Evolutionary conservation across 805 yeast species (phyloP).

Genomic region (Hemisphaericaspora nanyangensis): DNA sequence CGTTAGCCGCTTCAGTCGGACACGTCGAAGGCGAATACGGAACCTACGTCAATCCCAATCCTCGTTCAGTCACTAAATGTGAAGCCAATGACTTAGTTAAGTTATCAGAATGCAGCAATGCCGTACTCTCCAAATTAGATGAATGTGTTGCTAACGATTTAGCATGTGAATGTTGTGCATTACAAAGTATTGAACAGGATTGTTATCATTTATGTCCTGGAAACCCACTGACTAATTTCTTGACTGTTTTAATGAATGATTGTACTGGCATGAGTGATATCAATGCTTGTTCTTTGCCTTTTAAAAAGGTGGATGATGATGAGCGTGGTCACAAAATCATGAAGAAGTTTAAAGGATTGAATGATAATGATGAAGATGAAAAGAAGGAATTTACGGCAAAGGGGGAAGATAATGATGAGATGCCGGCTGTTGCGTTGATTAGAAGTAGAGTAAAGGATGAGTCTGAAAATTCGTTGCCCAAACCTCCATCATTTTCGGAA

Average conservation of each 20-base stretch:
- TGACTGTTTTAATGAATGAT: slow-evolving; percentile 43
- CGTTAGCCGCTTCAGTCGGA: no score
- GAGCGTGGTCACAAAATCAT: not conserved
- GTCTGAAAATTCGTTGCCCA: not conserved
- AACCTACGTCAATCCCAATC: slow-evolving; percentile 45
- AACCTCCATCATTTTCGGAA: not conserved
- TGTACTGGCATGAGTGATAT: slow-evolving; percentile 45
- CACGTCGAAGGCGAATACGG: slow-evolving; percentile 19
- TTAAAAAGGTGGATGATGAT: slow-evolving; percentile 40
- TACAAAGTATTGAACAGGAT: slow-evolving; percentile 43
- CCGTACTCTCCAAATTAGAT: slow-evolving; percentile 42
- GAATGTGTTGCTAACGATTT: slow-evolving; percentile 51
- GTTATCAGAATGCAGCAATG: slow-evolving; percentile 43
- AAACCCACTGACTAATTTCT: slow-evolving; percentile 44
- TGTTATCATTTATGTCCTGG: slow-evolving; percentile 50
- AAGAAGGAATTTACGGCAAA: not conserved
- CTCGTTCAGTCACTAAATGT: slow-evolving; percentile 38
- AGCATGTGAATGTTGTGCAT: slow-evolving; percentile 56
- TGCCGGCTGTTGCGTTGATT: not conserved
- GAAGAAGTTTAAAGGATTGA: not conserved
- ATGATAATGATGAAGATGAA: slow-evolving; percentile 1
- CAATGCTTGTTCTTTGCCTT: slow-evolving; percentile 49
- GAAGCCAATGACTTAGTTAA: slow-evolving; percentile 41
- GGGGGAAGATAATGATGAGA: not conserved
- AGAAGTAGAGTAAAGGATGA: not conserved